Base-by-base conservation (phyloP, 129 eudicot species). In the Flaveria brownii region DNA sequence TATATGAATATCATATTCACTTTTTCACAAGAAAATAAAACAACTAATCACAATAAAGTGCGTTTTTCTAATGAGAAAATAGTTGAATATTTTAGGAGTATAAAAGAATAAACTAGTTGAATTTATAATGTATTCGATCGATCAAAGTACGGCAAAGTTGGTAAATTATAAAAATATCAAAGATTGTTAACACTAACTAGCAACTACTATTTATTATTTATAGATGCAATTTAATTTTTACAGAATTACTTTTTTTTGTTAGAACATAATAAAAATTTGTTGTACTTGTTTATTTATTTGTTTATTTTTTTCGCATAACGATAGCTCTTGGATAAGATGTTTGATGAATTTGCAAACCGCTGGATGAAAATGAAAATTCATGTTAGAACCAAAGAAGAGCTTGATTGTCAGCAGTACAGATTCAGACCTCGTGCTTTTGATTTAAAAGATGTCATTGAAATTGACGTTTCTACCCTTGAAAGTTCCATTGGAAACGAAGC, bases 361-460 rank as follows among this genome's bases (percentile, higher is more conserved):
- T 95, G 96, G 97, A 83, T 85, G 83, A 63, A 76, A 55, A 86
- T 87, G 92, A 91, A 91, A 74, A 76, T 66, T 73, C 80, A 87
- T 73, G 82, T 77, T 16, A 85, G 76, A 76, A 71, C 85, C 70
- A 80, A 76, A 62, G 93, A 87, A 79, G 96, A 87, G 45, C 71
- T 65, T 57, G 82, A 87, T 30, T 84, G 89, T 66, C 91, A 85
- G 65, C 89, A 80, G 41, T 95, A 82, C 87, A 84, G 75, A 84
- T 91, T 95, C 77, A 86, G 67, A 50, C 87, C 99, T 39, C 94
- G 97, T 33, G 87, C 88, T 30, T 95, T 95, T 79, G 83, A 88
- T 81, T 75, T 95, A 18, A 87, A 87, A 54, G 77, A 78, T 76
- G 84, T 95, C 56, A 82, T 86, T 71, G 92, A 89, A 51, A 49